A percentile compares a stretch with the other conserved stretches of the same genome.
Conservation (phyloP, 176 grass and related monocot genomes). For the Phyllostachys edulis region DNA sequence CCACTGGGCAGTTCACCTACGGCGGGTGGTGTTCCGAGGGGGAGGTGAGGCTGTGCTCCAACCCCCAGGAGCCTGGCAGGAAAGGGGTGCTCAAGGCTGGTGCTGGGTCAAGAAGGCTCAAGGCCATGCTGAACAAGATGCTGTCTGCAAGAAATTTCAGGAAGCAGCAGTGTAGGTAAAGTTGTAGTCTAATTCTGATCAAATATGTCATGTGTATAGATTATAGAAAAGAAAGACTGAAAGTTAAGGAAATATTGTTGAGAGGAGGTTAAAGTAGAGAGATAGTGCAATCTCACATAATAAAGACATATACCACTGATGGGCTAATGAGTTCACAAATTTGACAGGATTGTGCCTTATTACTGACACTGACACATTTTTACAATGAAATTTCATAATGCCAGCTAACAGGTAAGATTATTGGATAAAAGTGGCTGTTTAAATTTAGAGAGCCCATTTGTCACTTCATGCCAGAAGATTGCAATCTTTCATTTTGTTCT, state of each 20-base stretch:
- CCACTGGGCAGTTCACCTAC: constrained; percentile 36
- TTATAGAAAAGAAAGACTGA: not conserved
- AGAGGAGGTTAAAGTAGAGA: not conserved
- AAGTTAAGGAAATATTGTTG: constrained; percentile 26
- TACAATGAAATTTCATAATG: not conserved
- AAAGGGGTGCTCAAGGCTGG: constrained; percentile 60
- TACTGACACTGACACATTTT: not conserved
- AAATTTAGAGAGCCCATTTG: not conserved
- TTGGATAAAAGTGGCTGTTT: not conserved
- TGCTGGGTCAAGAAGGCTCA: constrained; percentile 73
- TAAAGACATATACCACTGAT: not conserved
- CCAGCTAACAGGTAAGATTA: not conserved
- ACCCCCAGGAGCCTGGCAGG: constrained; percentile 21
- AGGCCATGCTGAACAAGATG: constrained; percentile 54
- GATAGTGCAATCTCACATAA: not conserved
- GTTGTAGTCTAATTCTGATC: constrained; percentile 28
- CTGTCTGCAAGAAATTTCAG: constrained; percentile 43
- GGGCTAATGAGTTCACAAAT: not conserved
- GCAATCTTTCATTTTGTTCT: not conserved
- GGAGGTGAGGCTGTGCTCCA: constrained; percentile 39
- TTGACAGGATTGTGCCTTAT: not conserved
- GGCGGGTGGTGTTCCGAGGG: constrained; percentile 85
- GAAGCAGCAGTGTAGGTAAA: constrained; percentile 65
- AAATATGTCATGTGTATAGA: constrained; percentile 11
- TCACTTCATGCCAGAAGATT: not conserved